Evolutionary conservation across 768 basidiomycete species (phyloP), one percentile per base, ranked within the genome.

Genomic region (Tremella mesenterica): DNA sequence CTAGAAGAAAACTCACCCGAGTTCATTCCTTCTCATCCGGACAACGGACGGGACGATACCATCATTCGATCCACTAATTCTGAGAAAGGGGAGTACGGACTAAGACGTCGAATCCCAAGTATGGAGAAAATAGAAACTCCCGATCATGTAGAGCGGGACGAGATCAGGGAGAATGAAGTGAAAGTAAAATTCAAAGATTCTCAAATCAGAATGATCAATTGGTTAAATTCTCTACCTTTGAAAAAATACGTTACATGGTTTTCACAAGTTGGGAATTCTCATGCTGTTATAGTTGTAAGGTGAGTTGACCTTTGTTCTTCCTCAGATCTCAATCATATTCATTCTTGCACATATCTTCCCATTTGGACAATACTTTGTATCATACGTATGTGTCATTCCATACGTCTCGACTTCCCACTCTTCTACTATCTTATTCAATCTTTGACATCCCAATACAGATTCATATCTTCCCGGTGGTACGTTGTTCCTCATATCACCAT

Each of bases 211-310:
- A 67, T 70, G 56, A 50, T 53, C 14, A n/a, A 36, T 10, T 62
- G 60, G 55, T 50, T 69, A 13, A 66, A 66, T 27, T 21, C 53
- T 13, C 44, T 64, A n/a, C 54, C 60, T 2, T 38, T 63, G 27
- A 38, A 51, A 27, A 68, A 66, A 34, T 54, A 56, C 36, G 25
- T 65, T 9, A 60, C 61, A 38, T 71, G 67, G 67, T 67, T 59
- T 44, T 67, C 69, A 2, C 57, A 62, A 21, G 56, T 64, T 3
- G 31, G 43, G 16, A 71, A 69, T 48, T 59, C 66, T 16, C 69
- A 71, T 58, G 63, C 64, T 16, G 54, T 60, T 8, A 59, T 59
- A 13, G 50, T 65, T 13, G 67, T 68, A 18, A 53, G 69, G 69
- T 70, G 44, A 48, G 65, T 52, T 9, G 3, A 31, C 9, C 16